Percentiles rank a stretch among this genome's conserved stretches.
Conservation (phyloP, 257 asterid species). For the Cynanchum wilfordii region DNA sequence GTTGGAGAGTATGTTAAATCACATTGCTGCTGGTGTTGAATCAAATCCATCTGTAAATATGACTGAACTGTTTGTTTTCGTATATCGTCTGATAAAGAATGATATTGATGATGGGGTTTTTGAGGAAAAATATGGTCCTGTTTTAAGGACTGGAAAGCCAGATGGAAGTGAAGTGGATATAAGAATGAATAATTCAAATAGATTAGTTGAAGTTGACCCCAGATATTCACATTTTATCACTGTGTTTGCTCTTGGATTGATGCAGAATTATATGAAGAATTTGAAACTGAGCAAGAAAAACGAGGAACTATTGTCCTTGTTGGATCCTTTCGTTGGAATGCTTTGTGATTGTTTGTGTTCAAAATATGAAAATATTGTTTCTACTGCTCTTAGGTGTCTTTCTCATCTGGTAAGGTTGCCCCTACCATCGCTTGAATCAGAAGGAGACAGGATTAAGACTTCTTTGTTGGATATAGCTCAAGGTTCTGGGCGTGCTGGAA, state of each 20-base stretch:
- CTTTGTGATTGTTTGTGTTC: conserved; percentile 70
- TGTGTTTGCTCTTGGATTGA: conserved; percentile 67
- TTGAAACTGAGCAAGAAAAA: conserved; percentile 50
- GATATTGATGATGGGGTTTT: conserved; percentile 40
- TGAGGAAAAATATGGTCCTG: conserved; percentile 25
- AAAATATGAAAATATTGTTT: conserved; percentile 60
- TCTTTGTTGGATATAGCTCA: conserved; percentile 75
- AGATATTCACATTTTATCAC: conserved; percentile 67
- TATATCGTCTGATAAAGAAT: conserved; percentile 60
- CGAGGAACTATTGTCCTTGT: conserved; percentile 42
- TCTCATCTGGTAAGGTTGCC: conserved; percentile 63
- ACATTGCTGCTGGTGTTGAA: conserved; percentile 74
- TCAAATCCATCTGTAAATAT: conserved; percentile 70
- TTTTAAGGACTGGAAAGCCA: conserved; percentile 18
- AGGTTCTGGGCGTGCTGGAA: conserved; percentile 53
- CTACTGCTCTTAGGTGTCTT: conserved; percentile 68
- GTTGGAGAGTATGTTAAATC: conserved; percentile 72
- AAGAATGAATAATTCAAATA: conserved; percentile 24
- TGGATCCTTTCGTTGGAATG: conserved; percentile 68
- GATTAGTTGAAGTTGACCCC: conserved; percentile 46
- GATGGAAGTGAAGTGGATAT: conserved; percentile 28
- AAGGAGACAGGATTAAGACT: conserved; percentile 65
- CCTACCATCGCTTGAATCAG: conserved; percentile 64
- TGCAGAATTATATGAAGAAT: conserved; percentile 61
- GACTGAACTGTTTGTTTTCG: conserved; percentile 63